phyloP scores from a whole-genome alignment of 176 grass and related monocot species.

The Aegilops umbellulata region DNA sequence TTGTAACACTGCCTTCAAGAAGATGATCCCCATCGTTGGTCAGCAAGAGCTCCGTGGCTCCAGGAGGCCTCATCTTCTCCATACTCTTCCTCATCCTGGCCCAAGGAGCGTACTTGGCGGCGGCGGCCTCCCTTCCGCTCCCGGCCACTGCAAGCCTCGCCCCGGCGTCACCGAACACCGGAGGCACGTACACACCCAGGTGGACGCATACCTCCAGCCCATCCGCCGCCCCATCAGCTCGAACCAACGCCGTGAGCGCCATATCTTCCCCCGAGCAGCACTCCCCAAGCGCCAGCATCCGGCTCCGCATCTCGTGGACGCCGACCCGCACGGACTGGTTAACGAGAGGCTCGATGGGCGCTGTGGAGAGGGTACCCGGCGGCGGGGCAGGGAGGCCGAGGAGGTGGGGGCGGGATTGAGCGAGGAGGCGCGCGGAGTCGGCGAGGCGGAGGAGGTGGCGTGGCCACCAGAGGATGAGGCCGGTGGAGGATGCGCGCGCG shows the following conservation, averaged over 20 bases:
- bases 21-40: conserved; percentile 74
- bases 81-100: conserved; percentile 68
- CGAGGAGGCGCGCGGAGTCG: conserved; percentile 50
- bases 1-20: conserved; percentile 83
- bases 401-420: conserved; percentile 41
- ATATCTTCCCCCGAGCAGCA: conserved; percentile 12
- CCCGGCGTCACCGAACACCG: conserved; percentile 47
- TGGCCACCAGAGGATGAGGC: conserved; percentile 66
- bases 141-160: conserved; percentile 65
- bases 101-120: conserved; percentile 77
- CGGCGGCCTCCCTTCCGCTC: conserved; percentile 48
- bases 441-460: conserved; percentile 74
- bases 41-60: conserved; percentile 71
- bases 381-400: conserved; percentile 30
- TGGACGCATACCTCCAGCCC: conserved; percentile 62
- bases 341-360: conserved; percentile 17
- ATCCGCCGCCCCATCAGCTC: conserved; percentile 2
- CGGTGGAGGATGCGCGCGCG: conserved; percentile 45
- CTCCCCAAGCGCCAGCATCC: not conserved
- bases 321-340: conserved; percentile 46
- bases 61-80: conserved; percentile 87
- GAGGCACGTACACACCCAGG: conserved; percentile 48
- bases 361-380: not conserved
- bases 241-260: conserved; percentile 63
- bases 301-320: conserved; percentile 31